phyloP scores from a whole-genome alignment of 2,329 filamentous ascomycete genomes.

The Sarocladium oryzae region DNA sequence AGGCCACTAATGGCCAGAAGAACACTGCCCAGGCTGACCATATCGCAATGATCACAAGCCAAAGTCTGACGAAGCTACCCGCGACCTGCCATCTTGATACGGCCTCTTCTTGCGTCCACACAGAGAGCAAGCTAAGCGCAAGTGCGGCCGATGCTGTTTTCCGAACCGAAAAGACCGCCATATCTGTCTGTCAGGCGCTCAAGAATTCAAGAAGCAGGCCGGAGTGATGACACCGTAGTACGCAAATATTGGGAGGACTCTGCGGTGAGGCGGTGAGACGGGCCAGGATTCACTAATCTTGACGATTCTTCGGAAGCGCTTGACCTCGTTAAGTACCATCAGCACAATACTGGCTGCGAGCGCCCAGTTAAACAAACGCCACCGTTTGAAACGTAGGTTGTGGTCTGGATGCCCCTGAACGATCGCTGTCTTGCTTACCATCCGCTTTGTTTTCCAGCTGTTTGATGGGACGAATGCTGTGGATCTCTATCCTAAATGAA shows the following conservation, averaged over 20 bases:
- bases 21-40: constrained; percentile 2
- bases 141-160: neutral
- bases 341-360: no score
- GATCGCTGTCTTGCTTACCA: neutral
- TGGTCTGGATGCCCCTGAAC: neutral
- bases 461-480: no score
- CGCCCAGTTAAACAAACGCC: neutral
- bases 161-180: neutral
- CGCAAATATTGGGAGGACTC: no score
- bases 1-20: neutral
- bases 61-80: neutral
- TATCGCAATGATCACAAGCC: neutral
- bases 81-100: neutral
- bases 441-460: no score
- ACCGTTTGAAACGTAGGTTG: neutral
- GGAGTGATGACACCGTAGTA: neutral
- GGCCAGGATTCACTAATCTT: no score
- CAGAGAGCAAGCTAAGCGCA: neutral
- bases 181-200: neutral
- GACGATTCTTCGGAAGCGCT: neutral
- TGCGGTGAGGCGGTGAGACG: no score
- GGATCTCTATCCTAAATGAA: no score
- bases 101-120: neutral
- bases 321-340: neutral
- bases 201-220: neutral